Evolutionary conservation across 768 basidiomycete species (phyloP).

Genomic region (Epithele typhae): DNA sequence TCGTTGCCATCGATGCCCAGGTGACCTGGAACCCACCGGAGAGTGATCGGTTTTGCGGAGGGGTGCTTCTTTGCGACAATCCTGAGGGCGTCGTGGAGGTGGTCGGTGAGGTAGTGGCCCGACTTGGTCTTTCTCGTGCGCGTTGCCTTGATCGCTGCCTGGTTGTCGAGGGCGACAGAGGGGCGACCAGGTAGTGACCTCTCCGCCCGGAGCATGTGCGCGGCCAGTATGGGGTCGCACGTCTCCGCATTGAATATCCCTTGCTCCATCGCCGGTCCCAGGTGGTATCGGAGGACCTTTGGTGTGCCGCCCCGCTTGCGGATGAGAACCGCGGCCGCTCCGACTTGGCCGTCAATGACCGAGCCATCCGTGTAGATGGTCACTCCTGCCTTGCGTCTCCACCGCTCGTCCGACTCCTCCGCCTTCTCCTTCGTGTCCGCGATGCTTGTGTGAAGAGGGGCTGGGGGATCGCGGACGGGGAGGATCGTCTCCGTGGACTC

Average conservation of each 20-base stretch:
- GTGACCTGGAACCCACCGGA: slow-evolving; percentile 23
- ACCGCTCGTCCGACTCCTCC: no score
- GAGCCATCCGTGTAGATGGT: slow-evolving; percentile 30
- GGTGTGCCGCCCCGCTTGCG: neutral
- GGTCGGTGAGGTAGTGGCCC: slow-evolving; percentile 11
- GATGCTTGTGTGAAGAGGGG: no score
- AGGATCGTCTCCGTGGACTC: no score
- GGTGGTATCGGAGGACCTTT: slow-evolving; percentile 11
- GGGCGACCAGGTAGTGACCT: slow-evolving; percentile 5
- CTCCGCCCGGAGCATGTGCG: slow-evolving; percentile 23
- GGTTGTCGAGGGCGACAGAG: neutral
- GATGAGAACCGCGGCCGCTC: slow-evolving; percentile 25
- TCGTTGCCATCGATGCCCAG: slow-evolving; percentile 20
- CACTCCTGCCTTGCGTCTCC: no score
- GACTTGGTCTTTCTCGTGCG: neutral
- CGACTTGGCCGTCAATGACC: slow-evolving; percentile 20
- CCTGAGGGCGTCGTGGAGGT: neutral
- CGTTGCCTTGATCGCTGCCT: neutral
- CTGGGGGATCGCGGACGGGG: no score
- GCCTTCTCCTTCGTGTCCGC: no score
- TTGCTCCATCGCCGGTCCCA: slow-evolving; percentile 21
- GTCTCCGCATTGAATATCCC: slow-evolving; percentile 28
- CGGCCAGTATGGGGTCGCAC: no score
- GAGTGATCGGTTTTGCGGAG: neutral
- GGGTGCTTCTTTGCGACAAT: neutral